A percentile compares a stretch with the other conserved stretches of the same genome.
These are phyloP conservation scores for Scheffersomyces segobiensis DNA, from an alignment of 1,139 yeast genomes.

Conservation along the genomic window DNA sequence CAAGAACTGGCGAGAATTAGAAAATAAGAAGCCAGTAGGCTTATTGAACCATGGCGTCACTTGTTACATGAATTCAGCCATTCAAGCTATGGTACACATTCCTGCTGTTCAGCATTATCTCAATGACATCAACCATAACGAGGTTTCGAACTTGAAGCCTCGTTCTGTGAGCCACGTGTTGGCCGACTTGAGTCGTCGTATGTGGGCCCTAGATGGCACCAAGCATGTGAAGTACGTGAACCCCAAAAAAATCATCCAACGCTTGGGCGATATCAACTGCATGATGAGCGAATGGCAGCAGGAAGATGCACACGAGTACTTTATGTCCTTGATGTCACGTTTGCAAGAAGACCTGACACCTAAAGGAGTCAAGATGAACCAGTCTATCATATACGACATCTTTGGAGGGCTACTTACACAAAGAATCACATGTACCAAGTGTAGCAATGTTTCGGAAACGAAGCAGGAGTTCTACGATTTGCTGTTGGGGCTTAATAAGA, in stretches of 20 bases:
- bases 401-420: constrained; percentile 91
- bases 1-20: constrained; percentile 60
- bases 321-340: constrained; percentile 84
- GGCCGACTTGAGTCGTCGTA: constrained; percentile 67
- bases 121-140: constrained; percentile 58
- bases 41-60: constrained; percentile 91
- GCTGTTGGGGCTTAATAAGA: constrained; percentile 67
- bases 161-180: constrained; percentile 69
- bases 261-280: constrained; percentile 84
- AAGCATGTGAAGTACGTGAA: constrained; percentile 50
- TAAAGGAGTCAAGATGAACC: constrained; percentile 75
- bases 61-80: constrained; percentile 93
- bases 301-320: constrained; percentile 96
- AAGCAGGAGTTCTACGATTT: constrained; percentile 93
- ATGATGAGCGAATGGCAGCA: constrained; percentile 98
- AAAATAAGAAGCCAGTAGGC: constrained; percentile 64
- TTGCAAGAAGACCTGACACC: constrained; percentile 93
- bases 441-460: constrained; percentile 82
- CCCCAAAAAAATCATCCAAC: constrained; percentile 71
- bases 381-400: constrained; percentile 84
- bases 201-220: constrained; percentile 56
- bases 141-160: constrained; percentile 48
- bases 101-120: constrained; percentile 90
- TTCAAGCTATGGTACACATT: constrained; percentile 84
- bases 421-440: constrained; percentile 76